phyloP scores from a whole-genome alignment of 805 yeast species.

The Candida peoriensis region DNA sequence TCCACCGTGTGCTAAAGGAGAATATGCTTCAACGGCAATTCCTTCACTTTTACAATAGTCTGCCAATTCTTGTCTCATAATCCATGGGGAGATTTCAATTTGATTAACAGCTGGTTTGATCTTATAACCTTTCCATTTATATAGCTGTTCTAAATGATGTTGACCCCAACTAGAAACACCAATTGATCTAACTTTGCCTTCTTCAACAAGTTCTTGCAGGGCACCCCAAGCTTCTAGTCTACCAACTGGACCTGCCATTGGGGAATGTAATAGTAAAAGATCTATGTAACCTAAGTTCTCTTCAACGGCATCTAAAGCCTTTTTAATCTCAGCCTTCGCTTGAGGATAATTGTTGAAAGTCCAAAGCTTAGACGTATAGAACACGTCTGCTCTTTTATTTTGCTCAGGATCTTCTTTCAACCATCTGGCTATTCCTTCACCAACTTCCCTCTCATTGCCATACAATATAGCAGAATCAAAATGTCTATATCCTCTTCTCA shows the following conservation, averaged over 20 bases:
- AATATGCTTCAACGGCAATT: slow-evolving; percentile 54
- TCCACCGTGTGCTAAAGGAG: slow-evolving; percentile 56
- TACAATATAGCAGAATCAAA: slow-evolving; percentile 70
- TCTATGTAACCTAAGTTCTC: slow-evolving; percentile 62
- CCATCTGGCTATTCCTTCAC: slow-evolving; percentile 53
- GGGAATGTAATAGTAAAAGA: slow-evolving; percentile 63
- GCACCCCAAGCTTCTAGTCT: slow-evolving; percentile 69
- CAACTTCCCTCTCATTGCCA: slow-evolving; percentile 57
- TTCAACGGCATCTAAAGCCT: slow-evolving; percentile 47
- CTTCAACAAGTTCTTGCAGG: slow-evolving; percentile 65
- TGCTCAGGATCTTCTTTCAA: slow-evolving; percentile 40
- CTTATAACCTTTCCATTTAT: slow-evolving; percentile 51
- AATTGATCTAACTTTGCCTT: slow-evolving; percentile 56
- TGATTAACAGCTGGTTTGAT: slow-evolving; percentile 72
- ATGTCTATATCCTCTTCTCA: slow-evolving; percentile 65
- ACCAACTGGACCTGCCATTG: slow-evolving; percentile 44
- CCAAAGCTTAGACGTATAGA: slow-evolving; percentile 74
- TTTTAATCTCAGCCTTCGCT: slow-evolving; percentile 54
- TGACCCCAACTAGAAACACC: slow-evolving; percentile 77
- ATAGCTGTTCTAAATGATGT: slow-evolving; percentile 57
- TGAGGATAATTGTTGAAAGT: slow-evolving; percentile 39
- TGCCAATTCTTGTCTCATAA: slow-evolving; percentile 35
- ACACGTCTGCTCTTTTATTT: slow-evolving; percentile 44
- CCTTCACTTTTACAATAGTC: slow-evolving; percentile 39
- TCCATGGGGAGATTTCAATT: slow-evolving; percentile 54